Conservation (phyloP, 139 green algal genomes). For the Parachlorella kessleri region DNA sequence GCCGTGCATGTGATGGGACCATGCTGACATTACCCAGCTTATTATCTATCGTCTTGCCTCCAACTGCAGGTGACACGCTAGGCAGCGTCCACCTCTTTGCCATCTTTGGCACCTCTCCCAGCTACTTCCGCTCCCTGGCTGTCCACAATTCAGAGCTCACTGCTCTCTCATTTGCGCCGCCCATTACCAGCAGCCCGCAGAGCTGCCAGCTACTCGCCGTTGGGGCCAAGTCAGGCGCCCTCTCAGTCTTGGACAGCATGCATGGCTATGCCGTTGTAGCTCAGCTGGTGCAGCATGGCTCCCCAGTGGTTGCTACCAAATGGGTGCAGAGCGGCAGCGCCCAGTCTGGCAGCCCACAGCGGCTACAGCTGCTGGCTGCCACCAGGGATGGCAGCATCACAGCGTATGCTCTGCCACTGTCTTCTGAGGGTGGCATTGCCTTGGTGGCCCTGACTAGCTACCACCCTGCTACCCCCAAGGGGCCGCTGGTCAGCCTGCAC, state of each 20-base stretch:
- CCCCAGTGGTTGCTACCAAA: neutral
- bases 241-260: neutral
- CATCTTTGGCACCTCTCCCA: neutral
- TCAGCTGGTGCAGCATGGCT: neutral
- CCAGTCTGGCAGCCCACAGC: neutral
- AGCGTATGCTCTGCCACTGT: neutral
- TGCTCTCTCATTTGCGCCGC: neutral
- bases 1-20: neutral
- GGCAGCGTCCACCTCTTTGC: slow-evolving; percentile 11
- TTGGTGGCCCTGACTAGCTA: neutral
- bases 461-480: neutral
- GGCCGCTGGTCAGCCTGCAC: neutral
- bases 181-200: neutral
- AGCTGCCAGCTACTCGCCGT: neutral
- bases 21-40: too few species aligned
- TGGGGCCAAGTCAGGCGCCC: neutral
- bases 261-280: neutral
- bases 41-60: neutral
- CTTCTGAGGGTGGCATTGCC: neutral
- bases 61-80: neutral
- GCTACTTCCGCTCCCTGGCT: neutral
- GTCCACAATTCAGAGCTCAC: neutral
- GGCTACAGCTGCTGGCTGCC: neutral
- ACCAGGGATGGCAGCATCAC: neutral
- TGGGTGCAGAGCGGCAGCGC: neutral